phyloP scores from a whole-genome alignment of 208 protist genomes.

The Leishmania tarentolae region DNA sequence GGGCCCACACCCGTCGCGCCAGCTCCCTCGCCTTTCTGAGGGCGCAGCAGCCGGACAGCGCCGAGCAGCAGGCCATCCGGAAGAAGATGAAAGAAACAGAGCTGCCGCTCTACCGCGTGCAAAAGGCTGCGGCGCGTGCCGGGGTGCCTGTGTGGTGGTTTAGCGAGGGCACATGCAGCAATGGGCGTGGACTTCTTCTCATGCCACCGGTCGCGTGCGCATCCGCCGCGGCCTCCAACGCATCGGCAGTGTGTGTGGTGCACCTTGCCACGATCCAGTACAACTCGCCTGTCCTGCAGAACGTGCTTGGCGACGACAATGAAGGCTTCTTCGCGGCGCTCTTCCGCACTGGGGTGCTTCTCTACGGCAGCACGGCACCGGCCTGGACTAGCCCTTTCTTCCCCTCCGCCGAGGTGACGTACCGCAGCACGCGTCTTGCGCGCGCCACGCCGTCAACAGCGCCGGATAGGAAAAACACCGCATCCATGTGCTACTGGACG shows the following conservation, averaged over 20 bases:
- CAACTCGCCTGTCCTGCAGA: slow-evolving; percentile 62
- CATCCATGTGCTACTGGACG: slow-evolving; percentile 13
- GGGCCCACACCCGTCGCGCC: slow-evolving; percentile 53
- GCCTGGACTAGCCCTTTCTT: slow-evolving; percentile 63
- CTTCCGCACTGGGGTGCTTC: slow-evolving; percentile 42
- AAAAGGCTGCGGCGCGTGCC: slow-evolving; percentile 28
- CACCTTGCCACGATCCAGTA: slow-evolving; percentile 53
- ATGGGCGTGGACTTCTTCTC: slow-evolving; percentile 69
- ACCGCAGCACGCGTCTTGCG: slow-evolving; percentile 11
- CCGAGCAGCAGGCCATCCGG: neutral
- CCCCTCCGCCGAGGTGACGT: slow-evolving; percentile 43
- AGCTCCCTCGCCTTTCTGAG: slow-evolving; percentile 34
- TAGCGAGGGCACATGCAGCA: slow-evolving; percentile 69
- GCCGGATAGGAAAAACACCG: neutral
- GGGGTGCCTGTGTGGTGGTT: slow-evolving; percentile 69
- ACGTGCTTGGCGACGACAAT: slow-evolving; percentile 41
- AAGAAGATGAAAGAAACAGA: slow-evolving; percentile 22
- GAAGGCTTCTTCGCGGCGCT: slow-evolving; percentile 33
- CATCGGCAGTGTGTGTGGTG: slow-evolving; percentile 27
- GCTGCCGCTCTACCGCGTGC: slow-evolving; percentile 32
- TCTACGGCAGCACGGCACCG: slow-evolving; percentile 62
- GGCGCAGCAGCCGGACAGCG: slow-evolving; percentile 20
- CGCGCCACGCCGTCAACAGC: slow-evolving; percentile 4
- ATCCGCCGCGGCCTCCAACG: neutral
- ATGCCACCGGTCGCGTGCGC: slow-evolving; percentile 22